These are phyloP conservation scores for Pyrenochaeta sp. DNA, from an alignment of 2,329 filamentous ascomycete genomes.

Conservation along the genomic window DNA sequence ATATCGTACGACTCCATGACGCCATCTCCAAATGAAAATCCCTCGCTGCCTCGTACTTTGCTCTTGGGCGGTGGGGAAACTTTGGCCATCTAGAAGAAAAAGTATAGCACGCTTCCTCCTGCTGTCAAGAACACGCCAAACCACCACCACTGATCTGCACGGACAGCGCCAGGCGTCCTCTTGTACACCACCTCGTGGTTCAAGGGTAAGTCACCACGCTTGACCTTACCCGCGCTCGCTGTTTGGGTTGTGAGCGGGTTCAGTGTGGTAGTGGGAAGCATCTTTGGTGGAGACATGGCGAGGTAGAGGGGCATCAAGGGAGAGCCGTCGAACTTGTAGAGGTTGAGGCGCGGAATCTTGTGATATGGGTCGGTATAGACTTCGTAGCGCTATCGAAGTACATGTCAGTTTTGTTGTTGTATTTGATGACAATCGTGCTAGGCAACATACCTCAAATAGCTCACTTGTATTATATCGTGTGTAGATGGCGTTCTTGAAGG, in stretches of 20 bases:
- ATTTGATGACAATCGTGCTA: not conserved
- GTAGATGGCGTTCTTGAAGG: slow-evolving; percentile 63
- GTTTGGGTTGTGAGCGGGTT: slow-evolving; percentile 60
- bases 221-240: slow-evolving; percentile 47
- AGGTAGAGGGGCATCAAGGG: slow-evolving; percentile 75
- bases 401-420: slow-evolving; percentile 1
- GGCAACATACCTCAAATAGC: slow-evolving; percentile 62
- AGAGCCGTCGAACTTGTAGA: slow-evolving; percentile 70
- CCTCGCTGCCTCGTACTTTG: too few species aligned
- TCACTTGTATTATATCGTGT: slow-evolving; percentile 74
- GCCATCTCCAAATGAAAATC: too few species aligned
- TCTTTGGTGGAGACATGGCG: slow-evolving; percentile 68
- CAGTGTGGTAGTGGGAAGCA: slow-evolving; percentile 74
- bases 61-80: too few species aligned
- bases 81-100: slow-evolving; percentile 45
- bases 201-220: slow-evolving; percentile 48
- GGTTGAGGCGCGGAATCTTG: slow-evolving; percentile 68
- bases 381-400: slow-evolving; percentile 50
- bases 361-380: slow-evolving; percentile 67
- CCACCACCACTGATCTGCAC: slow-evolving; percentile 61
- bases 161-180: slow-evolving; percentile 46
- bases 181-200: slow-evolving; percentile 51
- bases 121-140: slow-evolving; percentile 59
- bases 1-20: too few species aligned
- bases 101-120: slow-evolving; percentile 58